Evolutionary conservation across 306 rosid genomes (phyloP).

Genomic region (Citrullus mucosospermus): DNA sequence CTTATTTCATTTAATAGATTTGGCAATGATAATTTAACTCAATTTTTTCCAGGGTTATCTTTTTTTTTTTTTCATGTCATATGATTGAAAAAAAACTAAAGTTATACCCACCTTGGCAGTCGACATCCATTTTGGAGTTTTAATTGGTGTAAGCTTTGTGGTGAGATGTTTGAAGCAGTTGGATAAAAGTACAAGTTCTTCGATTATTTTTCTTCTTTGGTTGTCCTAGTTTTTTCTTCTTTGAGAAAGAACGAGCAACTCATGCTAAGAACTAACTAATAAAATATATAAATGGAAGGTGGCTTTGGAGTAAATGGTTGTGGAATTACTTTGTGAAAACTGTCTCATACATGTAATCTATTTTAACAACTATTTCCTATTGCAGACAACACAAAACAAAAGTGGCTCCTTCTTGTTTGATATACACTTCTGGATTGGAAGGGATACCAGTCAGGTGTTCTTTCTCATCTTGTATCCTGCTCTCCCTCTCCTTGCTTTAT

Average conservation of each 20-base stretch:
- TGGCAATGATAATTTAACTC: not conserved
- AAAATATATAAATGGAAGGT: not conserved
- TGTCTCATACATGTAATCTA: not conserved
- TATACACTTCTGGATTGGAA: conserved; percentile 97
- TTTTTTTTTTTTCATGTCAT: not conserved
- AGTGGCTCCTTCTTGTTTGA: conserved; percentile 64
- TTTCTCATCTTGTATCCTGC: conserved; percentile 6
- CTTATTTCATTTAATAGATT: not conserved
- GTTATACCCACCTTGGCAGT: not conserved
- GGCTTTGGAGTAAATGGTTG: not conserved
- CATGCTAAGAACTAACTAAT: not conserved
- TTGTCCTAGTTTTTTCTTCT: not conserved
- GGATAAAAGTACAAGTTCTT: not conserved
- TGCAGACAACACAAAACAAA: conserved; percentile 79
- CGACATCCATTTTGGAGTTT: not conserved
- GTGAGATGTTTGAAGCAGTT: not conserved
- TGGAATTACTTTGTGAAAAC: not conserved
- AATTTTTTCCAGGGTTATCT: not conserved
- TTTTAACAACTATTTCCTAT: not conserved
- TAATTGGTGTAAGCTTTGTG: not conserved
- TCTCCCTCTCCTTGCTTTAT: not conserved
- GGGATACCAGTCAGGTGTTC: conserved; percentile 89
- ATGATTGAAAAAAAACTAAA: not conserved
- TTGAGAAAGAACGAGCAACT: not conserved
- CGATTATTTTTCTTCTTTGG: not conserved